Percentiles rank a stretch among this genome's conserved stretches.
Evolutionary conservation across 805 yeast genomes (phyloP).

Genomic region (Starmera quercuum): DNA sequence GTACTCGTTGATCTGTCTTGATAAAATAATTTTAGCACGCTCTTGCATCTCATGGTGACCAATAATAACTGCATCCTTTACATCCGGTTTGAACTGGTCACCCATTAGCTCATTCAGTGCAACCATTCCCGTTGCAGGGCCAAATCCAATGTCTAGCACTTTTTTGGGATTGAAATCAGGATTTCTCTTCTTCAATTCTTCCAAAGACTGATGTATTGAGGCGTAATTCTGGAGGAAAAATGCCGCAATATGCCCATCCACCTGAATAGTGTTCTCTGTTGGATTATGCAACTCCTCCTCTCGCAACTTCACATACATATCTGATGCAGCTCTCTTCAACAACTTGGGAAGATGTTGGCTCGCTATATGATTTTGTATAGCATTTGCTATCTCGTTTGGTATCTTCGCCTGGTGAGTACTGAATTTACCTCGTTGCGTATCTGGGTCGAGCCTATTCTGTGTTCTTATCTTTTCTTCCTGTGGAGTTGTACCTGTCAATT

Average conservation of each 20-base stretch:
- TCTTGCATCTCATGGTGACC: constrained; percentile 71
- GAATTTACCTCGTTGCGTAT: constrained; percentile 50
- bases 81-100: constrained; percentile 46
- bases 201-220: constrained; percentile 53
- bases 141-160: constrained; percentile 76
- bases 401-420: constrained; percentile 40
- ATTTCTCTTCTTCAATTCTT: constrained; percentile 53
- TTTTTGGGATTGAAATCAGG: constrained; percentile 57
- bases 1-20: constrained; percentile 55
- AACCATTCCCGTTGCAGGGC: constrained; percentile 88
- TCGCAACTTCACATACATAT: constrained; percentile 41
- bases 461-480: constrained; percentile 7
- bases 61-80: constrained; percentile 64
- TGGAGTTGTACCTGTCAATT: background rate
- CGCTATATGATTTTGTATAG: constrained; percentile 58
- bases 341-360: constrained; percentile 54
- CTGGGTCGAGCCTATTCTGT: constrained; percentile 42
- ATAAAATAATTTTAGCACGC: constrained; percentile 69
- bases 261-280: constrained; percentile 39
- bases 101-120: constrained; percentile 84
- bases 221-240: constrained; percentile 79
- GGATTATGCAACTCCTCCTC: constrained; percentile 48
- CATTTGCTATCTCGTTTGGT: constrained; percentile 48
- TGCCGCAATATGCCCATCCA: constrained; percentile 76
- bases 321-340: constrained; percentile 55